Evolutionary conservation across 148 eudicot genomes (phyloP).

Genomic region (Chenopodium suecicum): DNA sequence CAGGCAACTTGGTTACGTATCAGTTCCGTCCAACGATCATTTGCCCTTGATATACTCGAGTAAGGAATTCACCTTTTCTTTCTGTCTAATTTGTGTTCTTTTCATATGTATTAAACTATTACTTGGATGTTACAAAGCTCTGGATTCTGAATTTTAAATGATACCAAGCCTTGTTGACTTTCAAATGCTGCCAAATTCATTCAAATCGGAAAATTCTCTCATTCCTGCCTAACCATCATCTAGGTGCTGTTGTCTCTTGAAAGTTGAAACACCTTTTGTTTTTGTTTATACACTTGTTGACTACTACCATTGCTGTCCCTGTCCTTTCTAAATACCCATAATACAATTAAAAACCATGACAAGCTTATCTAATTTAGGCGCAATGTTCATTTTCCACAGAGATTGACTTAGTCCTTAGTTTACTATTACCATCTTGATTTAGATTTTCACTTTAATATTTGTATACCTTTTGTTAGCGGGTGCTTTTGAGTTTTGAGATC

Average conservation of each 20-base stretch:
- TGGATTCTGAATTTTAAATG: not conserved
- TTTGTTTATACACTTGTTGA: not conserved
- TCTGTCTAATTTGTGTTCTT: slow-evolving; percentile 12
- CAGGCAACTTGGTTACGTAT: slow-evolving; percentile 89
- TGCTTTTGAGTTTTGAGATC: slow-evolving; percentile 10
- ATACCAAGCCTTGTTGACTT: not conserved
- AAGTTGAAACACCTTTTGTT: too few relatives aligned
- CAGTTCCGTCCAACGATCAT: slow-evolving; percentile 77
- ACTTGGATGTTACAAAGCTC: not conserved
- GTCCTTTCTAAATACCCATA: not conserved
- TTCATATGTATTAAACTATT: not conserved
- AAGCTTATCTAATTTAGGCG: not conserved
- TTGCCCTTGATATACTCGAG: slow-evolving; percentile 97
- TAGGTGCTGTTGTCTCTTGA: too few relatives aligned
- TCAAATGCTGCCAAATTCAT: not conserved
- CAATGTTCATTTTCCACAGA: not conserved
- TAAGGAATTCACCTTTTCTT: slow-evolving; percentile 46
- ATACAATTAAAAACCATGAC: not conserved
- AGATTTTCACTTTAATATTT: not conserved
- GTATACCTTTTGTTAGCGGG: not conserved
- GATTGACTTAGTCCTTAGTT: not conserved
- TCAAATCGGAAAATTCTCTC: not conserved
- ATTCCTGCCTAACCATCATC: not conserved
- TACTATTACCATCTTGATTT: not conserved
- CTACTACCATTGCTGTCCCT: not conserved